Evolutionary conservation across 345 rosid genomes (phyloP), one percentile per base, ranked within the genome.

Genomic region (Geranium rotundifolium): DNA sequence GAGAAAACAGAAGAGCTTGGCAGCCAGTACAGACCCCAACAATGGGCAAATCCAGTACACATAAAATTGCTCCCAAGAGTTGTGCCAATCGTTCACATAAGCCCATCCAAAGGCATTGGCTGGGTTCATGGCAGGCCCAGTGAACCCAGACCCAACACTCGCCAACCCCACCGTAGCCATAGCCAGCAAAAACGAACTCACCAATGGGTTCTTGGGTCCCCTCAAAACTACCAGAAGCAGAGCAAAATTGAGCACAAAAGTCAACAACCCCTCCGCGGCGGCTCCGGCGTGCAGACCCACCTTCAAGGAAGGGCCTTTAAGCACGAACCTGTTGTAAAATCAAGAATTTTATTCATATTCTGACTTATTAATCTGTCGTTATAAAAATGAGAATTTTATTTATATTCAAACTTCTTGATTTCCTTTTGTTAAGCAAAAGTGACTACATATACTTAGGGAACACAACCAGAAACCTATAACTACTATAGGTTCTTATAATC

Each of bases 91-190:
- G 73, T 80, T 78, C 41, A 78, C 68, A 64, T 77, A 85, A 13
- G 95, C 95, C 95, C 95, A 85, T 5, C 89, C 95, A 59, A 75
- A 83, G 1, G 95, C 95, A 73, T 75, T 83, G 4, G 91, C 89
- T 6, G 95, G 95, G 61, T 87, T 87, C 83, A 87, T 76, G 46
- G 84, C 72, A 63, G 91, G 85, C 14, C 95, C 95, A 0, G 95
- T 87, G 67, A 74, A 87, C 15, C 65, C 55, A 0, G 83, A 69
- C 16, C 95, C 95, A 0, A 69, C 34, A 9, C 68, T 23, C 19
- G 83, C 82, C 57, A 85, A 67, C n/a, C 68, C 73, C 50, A 79
- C 71, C 0, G 91, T 87, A 8, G 65, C 67, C 56, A 62, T 52
- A 15, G 85, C 79, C 65, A 81, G 63, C 67, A 85, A 54, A 85